Percentiles rank a stretch among this genome's conserved stretches.
Evolutionary conservation across 164 flowering plant genomes (phyloP).

Genomic region (Dillenia turbinata): DNA sequence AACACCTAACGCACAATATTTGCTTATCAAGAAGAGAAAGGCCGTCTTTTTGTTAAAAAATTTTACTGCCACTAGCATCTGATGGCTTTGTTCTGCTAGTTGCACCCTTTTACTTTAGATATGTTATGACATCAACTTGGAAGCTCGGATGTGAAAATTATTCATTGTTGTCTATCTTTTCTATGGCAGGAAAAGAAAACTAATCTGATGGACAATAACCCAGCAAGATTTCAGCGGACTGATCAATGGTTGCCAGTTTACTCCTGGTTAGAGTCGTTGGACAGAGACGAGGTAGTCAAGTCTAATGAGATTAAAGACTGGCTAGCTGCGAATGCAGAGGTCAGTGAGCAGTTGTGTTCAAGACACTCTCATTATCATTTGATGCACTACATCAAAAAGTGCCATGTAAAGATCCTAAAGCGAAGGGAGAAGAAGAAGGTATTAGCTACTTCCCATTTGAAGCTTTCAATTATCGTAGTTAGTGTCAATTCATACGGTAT

Average conservation of each 20-base stretch:
- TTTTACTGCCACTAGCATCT: no score
- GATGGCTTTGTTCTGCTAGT: no score
- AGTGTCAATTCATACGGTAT: neutral
- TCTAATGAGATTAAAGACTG: constrained; percentile 77
- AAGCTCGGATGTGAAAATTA: no score
- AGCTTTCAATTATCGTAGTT: neutral
- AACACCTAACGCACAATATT: no score
- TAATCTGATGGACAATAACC: constrained; percentile 27
- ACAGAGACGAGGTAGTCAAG: constrained; percentile 67
- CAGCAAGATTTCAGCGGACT: constrained; percentile 75
- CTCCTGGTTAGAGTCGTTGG: constrained; percentile 80
- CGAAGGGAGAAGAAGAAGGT: constrained; percentile 65
- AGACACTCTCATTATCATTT: constrained; percentile 83
- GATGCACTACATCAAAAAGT: constrained; percentile 87
- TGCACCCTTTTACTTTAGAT: no score
- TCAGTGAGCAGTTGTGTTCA: constrained; percentile 54
- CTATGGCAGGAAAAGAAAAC: constrained; percentile 36
- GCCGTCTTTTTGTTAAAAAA: no score
- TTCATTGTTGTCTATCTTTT: neutral
- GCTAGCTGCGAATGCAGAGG: constrained; percentile 59
- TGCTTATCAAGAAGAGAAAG: no score
- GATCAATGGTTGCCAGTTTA: constrained; percentile 90
- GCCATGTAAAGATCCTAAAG: constrained; percentile 79
- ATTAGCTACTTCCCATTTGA: neutral
- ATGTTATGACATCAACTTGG: no score